Evolutionary conservation across 2,329 filamentous ascomycete species (phyloP), one percentile per base, ranked within the genome.

Genomic region (Beauveria brongniartii): DNA sequence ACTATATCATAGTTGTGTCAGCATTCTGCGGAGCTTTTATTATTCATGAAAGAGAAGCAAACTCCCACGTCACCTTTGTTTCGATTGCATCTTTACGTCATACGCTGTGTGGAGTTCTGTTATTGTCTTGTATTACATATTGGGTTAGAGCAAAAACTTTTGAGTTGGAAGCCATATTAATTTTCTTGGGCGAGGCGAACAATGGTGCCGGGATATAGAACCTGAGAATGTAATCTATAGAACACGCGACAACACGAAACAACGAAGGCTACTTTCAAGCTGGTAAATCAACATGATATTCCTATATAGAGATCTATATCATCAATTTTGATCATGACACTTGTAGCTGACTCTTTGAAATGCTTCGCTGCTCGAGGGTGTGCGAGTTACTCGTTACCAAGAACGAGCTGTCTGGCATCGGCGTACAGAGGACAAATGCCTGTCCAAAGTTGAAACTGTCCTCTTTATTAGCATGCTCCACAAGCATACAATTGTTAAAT

Each of bases 401-500:
- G 72, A 5, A 87, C 84, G 30, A 82, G 82, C 1, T 76, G 80
- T 67, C 88, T 83, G 40, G 89, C 89, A 71, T 89, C 82, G 6
- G 79, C 75, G 73, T 91, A 93, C 50, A 91, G 71, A 9, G 91
- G 89, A 61, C 77, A 83, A 67, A 96, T 92, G 30, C 84, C 90
- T 1, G 90, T 95, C 92, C 92, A 96, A 60, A 88, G 81, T 75
- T 91, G 82, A 73, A 91, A 93, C 86, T 90, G 67, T 26, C 61
- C 37, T 10, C 56, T 26, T 41, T 24, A 57, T 71, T 66, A 70
- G 67, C 50, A 62, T 44, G 22, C 24, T 59, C 22, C 51, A 40
- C 48, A 16, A 8, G 18, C 52, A 16, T 5, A 14, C 22, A 12
- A 26, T 20, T 6, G 28, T n/a, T 54, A 18, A 1, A 16, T 52